A percentile compares a stretch with the other conserved stretches of the same genome.
Conservation (phyloP, 2,329 filamentous ascomycete genomes). For the Lecanicillium sp. region DNA sequence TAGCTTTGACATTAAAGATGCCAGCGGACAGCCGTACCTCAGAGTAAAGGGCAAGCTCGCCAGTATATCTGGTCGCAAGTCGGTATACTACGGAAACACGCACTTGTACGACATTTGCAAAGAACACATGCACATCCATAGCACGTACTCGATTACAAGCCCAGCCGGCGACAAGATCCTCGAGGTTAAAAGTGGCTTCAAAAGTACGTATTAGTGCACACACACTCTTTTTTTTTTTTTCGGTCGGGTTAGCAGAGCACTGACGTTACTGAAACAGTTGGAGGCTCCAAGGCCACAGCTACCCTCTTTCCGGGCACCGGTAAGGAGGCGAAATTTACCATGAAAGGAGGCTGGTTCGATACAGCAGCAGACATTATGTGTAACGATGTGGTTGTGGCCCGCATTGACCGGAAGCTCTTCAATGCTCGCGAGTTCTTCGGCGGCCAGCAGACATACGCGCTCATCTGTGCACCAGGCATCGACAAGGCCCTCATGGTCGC, state of each 20-base stretch:
- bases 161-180: constrained; percentile 38
- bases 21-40: constrained; percentile 45
- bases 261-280: constrained; percentile 27
- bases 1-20: constrained; percentile 53
- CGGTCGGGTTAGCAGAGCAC: not conserved
- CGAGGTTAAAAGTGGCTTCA: constrained; percentile 47
- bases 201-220: constrained; percentile 41
- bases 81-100: constrained; percentile 42
- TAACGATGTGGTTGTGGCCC: constrained; percentile 45
- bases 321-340: constrained; percentile 36
- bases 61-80: constrained; percentile 47
- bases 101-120: constrained; percentile 53
- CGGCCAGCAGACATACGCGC: constrained; percentile 57
- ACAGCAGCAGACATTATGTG: constrained; percentile 46
- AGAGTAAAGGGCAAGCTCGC: constrained; percentile 48
- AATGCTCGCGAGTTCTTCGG: constrained; percentile 50
- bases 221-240: too few species aligned
- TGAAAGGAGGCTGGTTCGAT: constrained; percentile 57
- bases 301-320: constrained; percentile 46
- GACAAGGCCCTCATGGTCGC: constrained; percentile 60
- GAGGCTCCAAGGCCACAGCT: constrained; percentile 46
- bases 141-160: constrained; percentile 43
- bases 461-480: constrained; percentile 56
- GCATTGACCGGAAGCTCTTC: constrained; percentile 51
- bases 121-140: constrained; percentile 41